phyloP scores from a whole-genome alignment of 805 yeast species.

The Barnettozyma populi region DNA sequence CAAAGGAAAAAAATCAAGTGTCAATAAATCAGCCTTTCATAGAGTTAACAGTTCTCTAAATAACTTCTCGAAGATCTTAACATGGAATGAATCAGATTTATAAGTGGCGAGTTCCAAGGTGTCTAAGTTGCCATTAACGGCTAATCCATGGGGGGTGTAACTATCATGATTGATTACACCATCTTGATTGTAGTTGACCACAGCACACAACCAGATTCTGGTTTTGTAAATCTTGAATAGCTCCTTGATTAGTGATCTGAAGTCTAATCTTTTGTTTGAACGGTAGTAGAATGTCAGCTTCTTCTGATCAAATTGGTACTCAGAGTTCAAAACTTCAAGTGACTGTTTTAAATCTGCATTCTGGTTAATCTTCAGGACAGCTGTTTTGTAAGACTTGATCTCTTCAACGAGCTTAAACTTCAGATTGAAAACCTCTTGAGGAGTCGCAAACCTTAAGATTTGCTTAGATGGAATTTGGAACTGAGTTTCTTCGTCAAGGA shows the following conservation, averaged over 20 bases:
- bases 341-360: conserved; percentile 35
- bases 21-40: background rate
- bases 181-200: conserved; percentile 6
- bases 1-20: background rate
- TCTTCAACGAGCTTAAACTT: conserved; percentile 66
- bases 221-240: conserved; percentile 72
- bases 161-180: background rate
- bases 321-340: conserved; percentile 64
- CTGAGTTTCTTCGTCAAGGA: conserved; percentile 35
- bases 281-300: conserved; percentile 69
- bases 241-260: conserved; percentile 67
- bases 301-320: conserved; percentile 77
- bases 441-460: conserved; percentile 69
- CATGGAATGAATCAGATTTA: conserved; percentile 24
- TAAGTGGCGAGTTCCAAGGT: conserved; percentile 9
- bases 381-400: conserved; percentile 62
- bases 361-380: conserved; percentile 44
- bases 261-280: conserved; percentile 63
- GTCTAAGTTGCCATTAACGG: conserved; percentile 10
- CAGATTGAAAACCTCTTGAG: conserved; percentile 59
- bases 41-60: conserved; percentile 10
- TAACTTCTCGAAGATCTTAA: conserved; percentile 16
- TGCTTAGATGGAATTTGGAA: conserved; percentile 74
- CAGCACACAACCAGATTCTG: conserved; percentile 80
- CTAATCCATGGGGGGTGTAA: background rate